A percentile compares a stretch with the other conserved stretches of the same genome.
Evolutionary conservation across 2,329 filamentous ascomycete genomes (phyloP).

Genomic region (Aspergillus versicolor): DNA sequence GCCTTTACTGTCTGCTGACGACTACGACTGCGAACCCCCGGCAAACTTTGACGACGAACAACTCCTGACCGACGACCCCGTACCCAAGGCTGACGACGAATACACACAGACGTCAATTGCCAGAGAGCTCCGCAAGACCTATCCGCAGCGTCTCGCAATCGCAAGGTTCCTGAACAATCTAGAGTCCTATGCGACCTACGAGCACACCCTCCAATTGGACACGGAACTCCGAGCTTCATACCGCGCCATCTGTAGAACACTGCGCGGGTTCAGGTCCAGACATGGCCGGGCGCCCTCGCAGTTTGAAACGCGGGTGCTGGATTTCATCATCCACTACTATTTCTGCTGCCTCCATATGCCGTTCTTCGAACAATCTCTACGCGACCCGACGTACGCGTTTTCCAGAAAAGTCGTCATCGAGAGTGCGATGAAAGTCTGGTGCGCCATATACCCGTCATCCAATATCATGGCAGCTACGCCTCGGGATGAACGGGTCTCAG

Average conservation of each 20-base stretch:
- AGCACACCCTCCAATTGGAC: conserved; percentile 33
- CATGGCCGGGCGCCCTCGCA: conserved; percentile 9
- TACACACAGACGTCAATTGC: conserved; percentile 38
- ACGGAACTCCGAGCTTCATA: conserved; percentile 48
- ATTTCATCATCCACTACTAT: conserved; percentile 30
- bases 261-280: conserved; percentile 15
- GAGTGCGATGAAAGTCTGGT: conserved; percentile 50
- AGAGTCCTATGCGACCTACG: conserved; percentile 19
- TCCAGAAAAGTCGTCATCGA: conserved; percentile 53
- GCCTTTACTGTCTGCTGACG: conserved; percentile 33
- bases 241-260: conserved; percentile 37
- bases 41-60: conserved; percentile 44
- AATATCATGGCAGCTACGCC: conserved; percentile 10
- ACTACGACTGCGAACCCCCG: conserved; percentile 40
- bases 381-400: conserved; percentile 41
- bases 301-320: conserved; percentile 21
- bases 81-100: conserved; percentile 24
- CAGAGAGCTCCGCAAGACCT: conserved; percentile 36
- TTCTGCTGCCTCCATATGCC: conserved; percentile 31
- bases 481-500: conserved; percentile 1
- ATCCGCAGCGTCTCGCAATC: conserved; percentile 38
- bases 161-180: conserved; percentile 29
- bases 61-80: conserved; percentile 27
- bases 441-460: conserved; percentile 34
- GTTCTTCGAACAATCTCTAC: conserved; percentile 22